Conservation (phyloP, 768 basidiomycete genomes). For the Macrocybe gigantea region DNA sequence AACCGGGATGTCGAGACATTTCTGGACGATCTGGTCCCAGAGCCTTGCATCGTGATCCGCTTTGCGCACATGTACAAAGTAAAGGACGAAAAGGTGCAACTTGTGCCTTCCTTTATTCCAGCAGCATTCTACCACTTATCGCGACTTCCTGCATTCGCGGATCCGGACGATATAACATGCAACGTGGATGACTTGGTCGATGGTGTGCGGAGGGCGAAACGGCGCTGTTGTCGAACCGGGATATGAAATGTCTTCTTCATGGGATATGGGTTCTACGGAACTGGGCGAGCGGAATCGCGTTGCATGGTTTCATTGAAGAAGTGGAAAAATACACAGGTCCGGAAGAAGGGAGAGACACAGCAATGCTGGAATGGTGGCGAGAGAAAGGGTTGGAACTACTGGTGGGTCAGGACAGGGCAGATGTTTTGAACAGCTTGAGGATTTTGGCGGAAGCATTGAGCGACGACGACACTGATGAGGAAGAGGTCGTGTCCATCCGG, state of each 20-base stretch:
- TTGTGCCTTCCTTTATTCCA: slow-evolving; percentile 5
- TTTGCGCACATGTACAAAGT: slow-evolving; percentile 6
- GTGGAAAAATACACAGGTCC: background rate
- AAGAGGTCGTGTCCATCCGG: too few relatives aligned
- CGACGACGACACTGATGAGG: too few relatives aligned
- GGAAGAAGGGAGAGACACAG: background rate
- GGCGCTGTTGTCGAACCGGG: slow-evolving; percentile 6
- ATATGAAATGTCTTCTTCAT: slow-evolving; percentile 3
- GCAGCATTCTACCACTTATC: slow-evolving; percentile 11
- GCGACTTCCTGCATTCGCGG: slow-evolving; percentile 6
- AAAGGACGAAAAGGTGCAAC: background rate
- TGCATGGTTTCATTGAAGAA: slow-evolving; percentile 1
- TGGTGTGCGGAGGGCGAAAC: slow-evolving; percentile 5
- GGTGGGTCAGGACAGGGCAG: slow-evolving; percentile 2
- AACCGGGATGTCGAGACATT: too few relatives aligned
- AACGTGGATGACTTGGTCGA: slow-evolving; percentile 1
- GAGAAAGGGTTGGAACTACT: slow-evolving; percentile 4
- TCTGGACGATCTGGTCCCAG: slow-evolving; percentile 5
- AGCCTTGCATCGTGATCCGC: slow-evolving; percentile 4
- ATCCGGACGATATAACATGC: slow-evolving; percentile 1
- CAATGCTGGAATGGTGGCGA: slow-evolving; percentile 9
- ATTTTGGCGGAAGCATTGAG: too few relatives aligned
- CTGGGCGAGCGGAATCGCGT: background rate
- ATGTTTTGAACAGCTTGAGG: background rate
- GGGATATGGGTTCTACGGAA: slow-evolving; percentile 4